These are phyloP conservation scores for Kalmanozyma brasiliensis DNA, from an alignment of 1,284 basidiomycete genomes.

Conservation along the genomic window DNA sequence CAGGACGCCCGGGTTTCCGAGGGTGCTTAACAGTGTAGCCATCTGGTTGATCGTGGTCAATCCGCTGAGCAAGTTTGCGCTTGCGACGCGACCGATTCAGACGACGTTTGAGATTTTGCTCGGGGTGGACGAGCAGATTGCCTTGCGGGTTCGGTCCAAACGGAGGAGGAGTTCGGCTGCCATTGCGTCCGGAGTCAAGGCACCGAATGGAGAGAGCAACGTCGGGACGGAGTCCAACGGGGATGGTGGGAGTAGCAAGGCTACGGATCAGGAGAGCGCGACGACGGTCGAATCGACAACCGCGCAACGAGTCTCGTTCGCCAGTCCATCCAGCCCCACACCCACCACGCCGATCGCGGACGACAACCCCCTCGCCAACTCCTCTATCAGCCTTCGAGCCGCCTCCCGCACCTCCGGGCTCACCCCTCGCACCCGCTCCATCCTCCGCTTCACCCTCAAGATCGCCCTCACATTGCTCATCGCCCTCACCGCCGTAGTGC, in stretches of 20 bases:
- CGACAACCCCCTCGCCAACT: constrained; percentile 48
- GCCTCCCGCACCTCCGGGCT: constrained; percentile 17
- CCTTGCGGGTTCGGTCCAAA: constrained; percentile 14
- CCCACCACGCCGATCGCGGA: neutral
- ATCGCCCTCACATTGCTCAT: constrained; percentile 52
- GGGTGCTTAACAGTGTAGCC: constrained; percentile 78
- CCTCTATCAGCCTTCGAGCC: constrained; percentile 43
- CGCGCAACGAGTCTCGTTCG: neutral
- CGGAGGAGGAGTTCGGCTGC: constrained; percentile 20
- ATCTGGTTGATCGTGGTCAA: constrained; percentile 91
- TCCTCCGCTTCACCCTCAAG: constrained; percentile 32
- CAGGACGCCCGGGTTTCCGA: constrained; percentile 79
- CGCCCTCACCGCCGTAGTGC: constrained; percentile 67
- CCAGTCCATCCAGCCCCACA: neutral
- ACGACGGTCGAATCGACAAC: too few species aligned
- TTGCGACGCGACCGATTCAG: constrained; percentile 78
- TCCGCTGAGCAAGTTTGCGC: constrained; percentile 80
- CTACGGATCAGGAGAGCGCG: too few species aligned
- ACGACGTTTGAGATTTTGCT: constrained; percentile 63
- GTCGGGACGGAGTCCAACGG: neutral
- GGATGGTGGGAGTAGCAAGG: too few species aligned
- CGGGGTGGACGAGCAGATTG: constrained; percentile 52
- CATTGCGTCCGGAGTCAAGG: neutral
- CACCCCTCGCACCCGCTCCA: constrained; percentile 15
- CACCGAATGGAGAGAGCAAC: neutral